phyloP scores from a whole-genome alignment of 345 rosid genomes.

The Moricandia moricandioides region DNA sequence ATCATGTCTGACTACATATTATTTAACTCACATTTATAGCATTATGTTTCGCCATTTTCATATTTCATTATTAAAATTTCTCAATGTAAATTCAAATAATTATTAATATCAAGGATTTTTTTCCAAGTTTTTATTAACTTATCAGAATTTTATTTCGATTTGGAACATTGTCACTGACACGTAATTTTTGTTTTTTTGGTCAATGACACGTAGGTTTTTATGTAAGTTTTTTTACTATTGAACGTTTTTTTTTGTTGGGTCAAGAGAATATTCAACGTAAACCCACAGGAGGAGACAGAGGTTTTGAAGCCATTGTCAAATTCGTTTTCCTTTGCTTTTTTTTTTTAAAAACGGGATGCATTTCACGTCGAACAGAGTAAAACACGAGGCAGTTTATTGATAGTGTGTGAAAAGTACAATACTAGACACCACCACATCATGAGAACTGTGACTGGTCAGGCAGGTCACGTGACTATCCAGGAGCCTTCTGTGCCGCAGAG shows the following conservation, averaged over 20 bases:
- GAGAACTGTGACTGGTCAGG: slow-evolving; percentile 32
- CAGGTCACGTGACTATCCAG: slow-evolving; percentile 32
- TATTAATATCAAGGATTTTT: too few species aligned
- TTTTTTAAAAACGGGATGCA: slow-evolving; percentile 13
- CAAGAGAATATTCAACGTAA: not conserved
- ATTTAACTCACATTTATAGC: not conserved
- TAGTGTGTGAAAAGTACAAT: not conserved
- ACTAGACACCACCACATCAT: slow-evolving; percentile 30
- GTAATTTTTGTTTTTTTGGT: too few species aligned
- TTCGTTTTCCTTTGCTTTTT: not conserved
- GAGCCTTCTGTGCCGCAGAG: slow-evolving; percentile 19
- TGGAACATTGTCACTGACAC: too few species aligned
- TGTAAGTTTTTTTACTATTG: too few species aligned
- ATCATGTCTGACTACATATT: not conserved
- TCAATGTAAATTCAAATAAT: not conserved
- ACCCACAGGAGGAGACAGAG: not conserved
- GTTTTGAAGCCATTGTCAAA: not conserved
- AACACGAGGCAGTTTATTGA: not conserved
- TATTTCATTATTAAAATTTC: not conserved
- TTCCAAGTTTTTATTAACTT: too few species aligned
- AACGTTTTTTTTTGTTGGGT: too few species aligned
- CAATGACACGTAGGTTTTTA: too few species aligned
- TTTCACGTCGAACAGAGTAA: not conserved
- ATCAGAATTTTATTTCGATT: too few species aligned
- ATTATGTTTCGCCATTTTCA: not conserved